Percentiles rank a stretch among this genome's conserved stretches.
Conservation (phyloP, 2,329 filamentous ascomycete species). For the Colletotrichum trifolii region DNA sequence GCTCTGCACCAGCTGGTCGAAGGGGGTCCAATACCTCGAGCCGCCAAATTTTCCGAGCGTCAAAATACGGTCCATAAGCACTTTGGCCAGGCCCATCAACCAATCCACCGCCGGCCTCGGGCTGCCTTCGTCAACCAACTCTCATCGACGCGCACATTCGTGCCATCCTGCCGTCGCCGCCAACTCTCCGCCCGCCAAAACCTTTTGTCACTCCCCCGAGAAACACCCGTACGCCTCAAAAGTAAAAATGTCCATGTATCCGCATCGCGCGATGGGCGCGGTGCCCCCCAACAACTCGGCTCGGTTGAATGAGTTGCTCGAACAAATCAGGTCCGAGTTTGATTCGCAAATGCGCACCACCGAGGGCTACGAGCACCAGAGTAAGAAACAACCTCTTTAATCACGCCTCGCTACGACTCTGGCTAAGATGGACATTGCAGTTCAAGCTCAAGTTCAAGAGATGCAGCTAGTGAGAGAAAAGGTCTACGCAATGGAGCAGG, state of each 20-base stretch:
- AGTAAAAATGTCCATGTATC: conserved; percentile 80
- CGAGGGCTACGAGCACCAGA: conserved; percentile 91
- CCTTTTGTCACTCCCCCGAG: background rate
- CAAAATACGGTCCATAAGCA: conserved; percentile 7
- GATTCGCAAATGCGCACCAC: conserved; percentile 84
- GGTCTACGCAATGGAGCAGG: conserved; percentile 91
- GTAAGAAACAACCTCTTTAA: conserved; percentile 68
- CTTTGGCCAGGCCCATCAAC: background rate
- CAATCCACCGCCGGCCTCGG: conserved; percentile 1
- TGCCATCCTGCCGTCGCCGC: conserved; percentile 23
- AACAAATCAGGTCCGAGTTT: conserved; percentile 91
- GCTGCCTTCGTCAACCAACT: no score
- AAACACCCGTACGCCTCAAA: background rate
- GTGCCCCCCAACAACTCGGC: conserved; percentile 68
- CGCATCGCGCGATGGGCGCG: conserved; percentile 84
- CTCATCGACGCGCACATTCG: background rate
- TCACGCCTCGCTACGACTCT: background rate
- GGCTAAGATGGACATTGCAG: conserved; percentile 58
- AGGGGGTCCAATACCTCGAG: conserved; percentile 28
- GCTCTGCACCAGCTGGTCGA: conserved; percentile 21
- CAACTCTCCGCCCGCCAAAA: conserved; percentile 4
- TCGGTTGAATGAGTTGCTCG: conserved; percentile 90
- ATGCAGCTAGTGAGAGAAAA: conserved; percentile 95
- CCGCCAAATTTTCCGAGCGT: conserved; percentile 29
- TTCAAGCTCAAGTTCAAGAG: conserved; percentile 90